Conservation (phyloP, 495 filamentous ascomycete species). For the Pseudevernia furfuracea region DNA sequence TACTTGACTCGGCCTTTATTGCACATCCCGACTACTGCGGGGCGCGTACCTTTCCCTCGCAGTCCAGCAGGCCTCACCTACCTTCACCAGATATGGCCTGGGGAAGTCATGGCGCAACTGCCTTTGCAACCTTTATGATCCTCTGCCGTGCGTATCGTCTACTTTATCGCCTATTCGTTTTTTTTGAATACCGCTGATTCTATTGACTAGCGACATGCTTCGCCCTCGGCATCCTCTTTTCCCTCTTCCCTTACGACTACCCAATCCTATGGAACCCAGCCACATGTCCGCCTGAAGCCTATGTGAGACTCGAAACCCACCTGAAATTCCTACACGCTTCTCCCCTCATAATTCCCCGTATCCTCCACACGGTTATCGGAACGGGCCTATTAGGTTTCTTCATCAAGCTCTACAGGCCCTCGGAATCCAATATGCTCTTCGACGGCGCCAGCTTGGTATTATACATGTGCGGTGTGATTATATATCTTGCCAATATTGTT, state of each 20-base stretch:
- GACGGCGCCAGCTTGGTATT: slow-evolving; percentile 86
- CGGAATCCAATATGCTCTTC: slow-evolving; percentile 90
- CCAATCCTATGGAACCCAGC: slow-evolving; percentile 83
- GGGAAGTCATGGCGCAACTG: slow-evolving; percentile 24
- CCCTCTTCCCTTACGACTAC: slow-evolving; percentile 95
- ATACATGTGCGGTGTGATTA: slow-evolving; percentile 82
- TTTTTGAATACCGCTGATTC: neutral
- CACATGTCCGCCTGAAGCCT: slow-evolving; percentile 56
- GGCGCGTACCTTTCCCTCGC: neutral
- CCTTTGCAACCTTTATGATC: slow-evolving; percentile 92
- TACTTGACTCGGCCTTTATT: neutral
- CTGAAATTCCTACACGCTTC: slow-evolving; percentile 77
- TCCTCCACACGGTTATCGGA: slow-evolving; percentile 86
- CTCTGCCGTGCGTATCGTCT: slow-evolving; percentile 66
- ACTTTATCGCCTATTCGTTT: slow-evolving; percentile 9
- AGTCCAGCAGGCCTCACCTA: neutral
- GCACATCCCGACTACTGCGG: neutral
- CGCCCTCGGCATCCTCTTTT: slow-evolving; percentile 97
- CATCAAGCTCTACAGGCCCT: slow-evolving; percentile 84
- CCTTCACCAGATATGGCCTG: slow-evolving; percentile 18
- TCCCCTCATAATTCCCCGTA: slow-evolving; percentile 81
- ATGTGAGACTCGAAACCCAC: slow-evolving; percentile 75
- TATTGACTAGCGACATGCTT: slow-evolving; percentile 67
- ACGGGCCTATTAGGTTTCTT: slow-evolving; percentile 85
- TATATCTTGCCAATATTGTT: slow-evolving; percentile 91